Evolutionary conservation across 192 early-diverging fungal genomes (phyloP), one percentile per base, ranked within the genome.

Genomic region (Dispira simplex): DNA sequence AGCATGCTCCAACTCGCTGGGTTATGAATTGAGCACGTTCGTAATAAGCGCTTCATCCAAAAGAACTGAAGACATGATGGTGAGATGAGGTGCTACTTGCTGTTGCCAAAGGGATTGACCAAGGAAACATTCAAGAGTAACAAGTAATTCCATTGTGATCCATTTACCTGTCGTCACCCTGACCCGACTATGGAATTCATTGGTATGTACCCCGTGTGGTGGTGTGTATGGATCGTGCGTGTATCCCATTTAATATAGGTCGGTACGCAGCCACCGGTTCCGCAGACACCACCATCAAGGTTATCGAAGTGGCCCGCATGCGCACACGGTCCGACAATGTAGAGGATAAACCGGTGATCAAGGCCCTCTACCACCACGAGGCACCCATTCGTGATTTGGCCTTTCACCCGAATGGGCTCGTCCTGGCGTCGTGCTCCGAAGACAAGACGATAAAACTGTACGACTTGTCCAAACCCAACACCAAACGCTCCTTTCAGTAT

Each of bases 361-460:
- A 89, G 26, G 89, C 93, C 16, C 81, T 95, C 44, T 93, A 94
- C 73, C 85, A 98, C 71, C 93, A 95, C 68, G 69, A 73, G 0
- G 85, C 73, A 13, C 81, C 83, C 25, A 83, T 95, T 20, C 95
- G 88, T 18, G 92, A 90, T 62, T 71, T 92, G 10, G 81, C 81
- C 43, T 95, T 94, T 69, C 93, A 97, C 69, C 95, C 95, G 3
- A 92, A 94, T 66, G 93, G 93, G 13, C 75, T 87, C 23, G 90
- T 92, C 12, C 77, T 97, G 32, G 95, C 91, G 12, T 86, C 84
- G 46, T 91, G 91, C 69, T 82, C 88, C 2, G 85, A 86, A 43
- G 95, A 97, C 67, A 80, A 75, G 48, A 84, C 79, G 58, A 86
- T 95, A 64, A 93, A 92, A 73, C 76, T 97, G 46, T 97, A 89